Evolutionary conservation across 2,329 filamentous ascomycete genomes (phyloP).

Genomic region (Niveomyces coronatus): DNA sequence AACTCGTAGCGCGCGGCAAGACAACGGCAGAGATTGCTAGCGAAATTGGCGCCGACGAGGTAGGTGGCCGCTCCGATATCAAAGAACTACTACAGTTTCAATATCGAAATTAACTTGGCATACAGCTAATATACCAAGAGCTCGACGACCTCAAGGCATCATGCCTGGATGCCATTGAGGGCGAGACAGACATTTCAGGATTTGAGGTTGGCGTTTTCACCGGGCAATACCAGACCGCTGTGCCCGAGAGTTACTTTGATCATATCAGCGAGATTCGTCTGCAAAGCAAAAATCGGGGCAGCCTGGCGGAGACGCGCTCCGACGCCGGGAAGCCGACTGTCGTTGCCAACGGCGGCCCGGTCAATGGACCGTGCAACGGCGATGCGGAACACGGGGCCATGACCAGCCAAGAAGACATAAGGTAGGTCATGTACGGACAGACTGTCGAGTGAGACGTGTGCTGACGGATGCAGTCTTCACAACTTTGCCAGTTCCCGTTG

Average conservation of each 20-base stretch:
- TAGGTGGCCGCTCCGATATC: too few relatives aligned
- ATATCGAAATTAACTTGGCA: too few relatives aligned
- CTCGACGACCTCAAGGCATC: conserved; percentile 71
- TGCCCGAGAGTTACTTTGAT: conserved; percentile 72
- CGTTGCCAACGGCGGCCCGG: conserved; percentile 32
- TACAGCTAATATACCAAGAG: conserved; percentile 42
- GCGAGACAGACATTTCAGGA: conserved; percentile 40
- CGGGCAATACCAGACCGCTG: conserved; percentile 73
- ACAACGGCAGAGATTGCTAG: conserved; percentile 29
- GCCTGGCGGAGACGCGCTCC: background rate
- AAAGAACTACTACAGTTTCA: too few relatives aligned
- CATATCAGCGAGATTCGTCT: conserved; percentile 61
- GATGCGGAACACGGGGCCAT: conserved; percentile 7
- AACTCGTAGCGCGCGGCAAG: conserved; percentile 26
- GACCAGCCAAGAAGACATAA: conserved; percentile 21
- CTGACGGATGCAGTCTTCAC: background rate
- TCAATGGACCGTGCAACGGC: conserved; percentile 34
- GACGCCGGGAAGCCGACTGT: conserved; percentile 8
- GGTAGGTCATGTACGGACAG: conserved; percentile 15
- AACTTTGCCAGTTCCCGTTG: conserved; percentile 1
- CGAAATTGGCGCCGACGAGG: conserved; percentile 31
- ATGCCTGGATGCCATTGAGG: conserved; percentile 60
- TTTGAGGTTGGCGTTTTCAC: conserved; percentile 93
- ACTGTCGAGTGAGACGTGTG: background rate
- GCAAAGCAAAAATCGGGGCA: conserved; percentile 39